Evolutionary conservation across 1,284 basidiomycete species (phyloP).

Genomic region (Vanrija humicola): DNA sequence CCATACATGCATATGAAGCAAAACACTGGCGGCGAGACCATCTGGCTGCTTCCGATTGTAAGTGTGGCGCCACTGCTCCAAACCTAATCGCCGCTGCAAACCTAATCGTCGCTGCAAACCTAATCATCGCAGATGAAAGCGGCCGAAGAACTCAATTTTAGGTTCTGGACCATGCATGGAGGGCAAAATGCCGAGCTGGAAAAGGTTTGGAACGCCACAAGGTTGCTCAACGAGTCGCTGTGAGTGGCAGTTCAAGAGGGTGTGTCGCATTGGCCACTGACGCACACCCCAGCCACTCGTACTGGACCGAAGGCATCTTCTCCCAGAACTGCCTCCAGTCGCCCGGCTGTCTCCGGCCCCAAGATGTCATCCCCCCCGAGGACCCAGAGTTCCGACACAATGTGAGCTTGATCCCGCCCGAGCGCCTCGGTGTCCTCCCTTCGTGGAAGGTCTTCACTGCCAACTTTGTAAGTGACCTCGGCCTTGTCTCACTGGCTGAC

Average conservation of each 20-base stretch:
- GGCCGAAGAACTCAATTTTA: background rate
- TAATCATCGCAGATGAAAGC: background rate
- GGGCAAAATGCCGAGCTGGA: background rate
- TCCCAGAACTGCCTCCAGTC: conserved; percentile 38
- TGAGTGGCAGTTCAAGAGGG: background rate
- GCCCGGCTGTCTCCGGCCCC: conserved; percentile 39
- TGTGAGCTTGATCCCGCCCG: conserved; percentile 21
- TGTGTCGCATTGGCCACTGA: no score
- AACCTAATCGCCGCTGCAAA: background rate
- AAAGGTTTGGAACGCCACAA: conserved; percentile 1
- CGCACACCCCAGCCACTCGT: background rate
- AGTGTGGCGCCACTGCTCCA: conserved; percentile 6
- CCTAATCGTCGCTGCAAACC: background rate
- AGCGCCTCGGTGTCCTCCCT: conserved; percentile 37
- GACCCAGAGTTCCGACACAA: conserved; percentile 20
- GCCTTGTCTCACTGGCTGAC: no score
- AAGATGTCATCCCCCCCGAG: conserved; percentile 31
- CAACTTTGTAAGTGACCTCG: conserved; percentile 34
- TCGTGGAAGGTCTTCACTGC: conserved; percentile 37
- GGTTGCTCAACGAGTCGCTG: conserved; percentile 1
- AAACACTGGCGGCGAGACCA: conserved; percentile 29
- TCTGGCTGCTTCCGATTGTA: conserved; percentile 31
- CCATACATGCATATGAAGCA: conserved; percentile 27
- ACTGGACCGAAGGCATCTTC: conserved; percentile 16
- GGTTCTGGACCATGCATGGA: background rate